These are phyloP conservation scores for Sonneratia caseolaris DNA, from an alignment of 345 rosid species.

Conservation along the genomic window DNA sequence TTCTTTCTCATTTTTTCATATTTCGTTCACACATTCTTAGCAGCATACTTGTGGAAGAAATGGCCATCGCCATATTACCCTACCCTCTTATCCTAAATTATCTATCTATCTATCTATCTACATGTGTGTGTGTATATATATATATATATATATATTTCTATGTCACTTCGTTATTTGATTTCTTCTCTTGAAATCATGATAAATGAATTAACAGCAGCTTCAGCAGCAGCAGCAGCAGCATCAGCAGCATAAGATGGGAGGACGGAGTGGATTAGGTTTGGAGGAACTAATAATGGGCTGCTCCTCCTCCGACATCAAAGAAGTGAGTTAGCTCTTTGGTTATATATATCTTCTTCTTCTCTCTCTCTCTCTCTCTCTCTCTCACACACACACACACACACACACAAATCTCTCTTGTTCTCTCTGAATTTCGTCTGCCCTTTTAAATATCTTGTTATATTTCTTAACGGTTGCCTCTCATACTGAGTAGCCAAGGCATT, in stretches of 20 bases:
- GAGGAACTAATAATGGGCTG: slow-evolving; percentile 96
- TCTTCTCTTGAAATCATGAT: not conserved
- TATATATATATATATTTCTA: too few relatives aligned
- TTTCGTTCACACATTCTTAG: too few relatives aligned
- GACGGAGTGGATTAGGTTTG: slow-evolving; percentile 79
- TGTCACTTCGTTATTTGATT: not conserved
- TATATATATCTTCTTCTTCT: not conserved
- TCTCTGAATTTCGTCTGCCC: slow-evolving; percentile 48
- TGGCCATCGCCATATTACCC: too few relatives aligned
- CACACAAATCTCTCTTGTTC: slow-evolving; percentile 19
- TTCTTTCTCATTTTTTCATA: too few relatives aligned
- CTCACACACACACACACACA: too few relatives aligned
- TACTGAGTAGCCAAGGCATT: not conserved
- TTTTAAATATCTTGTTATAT: not conserved
- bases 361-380: too few relatives aligned
- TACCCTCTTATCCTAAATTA: too few relatives aligned
- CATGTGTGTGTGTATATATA: too few relatives aligned
- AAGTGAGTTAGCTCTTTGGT: slow-evolving; percentile 46
- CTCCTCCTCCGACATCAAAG: slow-evolving; percentile 76
- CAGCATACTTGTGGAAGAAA: too few relatives aligned
- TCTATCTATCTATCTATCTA: too few relatives aligned
- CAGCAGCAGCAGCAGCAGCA: slow-evolving; percentile 34
- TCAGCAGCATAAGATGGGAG: slow-evolving; percentile 54
- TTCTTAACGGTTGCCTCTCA: not conserved
- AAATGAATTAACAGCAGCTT: slow-evolving; percentile 19